Evolutionary conservation across 345 rosid species (phyloP), one percentile per base, ranked within the genome.

Genomic region (Rhizophora apiculata): DNA sequence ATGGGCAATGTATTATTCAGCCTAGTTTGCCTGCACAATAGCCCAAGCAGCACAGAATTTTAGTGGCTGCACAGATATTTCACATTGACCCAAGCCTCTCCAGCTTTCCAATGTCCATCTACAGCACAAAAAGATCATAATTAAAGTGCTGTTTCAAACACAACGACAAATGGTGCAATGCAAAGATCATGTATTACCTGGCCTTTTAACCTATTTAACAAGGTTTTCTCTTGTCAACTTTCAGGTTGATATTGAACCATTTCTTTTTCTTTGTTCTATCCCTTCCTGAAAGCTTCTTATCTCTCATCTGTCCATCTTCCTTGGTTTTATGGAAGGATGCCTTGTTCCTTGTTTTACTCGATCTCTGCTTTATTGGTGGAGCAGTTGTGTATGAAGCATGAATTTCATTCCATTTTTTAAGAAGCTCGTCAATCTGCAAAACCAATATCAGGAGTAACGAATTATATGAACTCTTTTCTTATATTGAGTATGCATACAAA

Each of bases 181-280:
- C 16, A 52, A 49, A 21, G 13, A 19, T 18, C 19, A 20, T 6
- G 22, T 31, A 43, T 15, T 31, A 21, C 2, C n/a, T 3, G 24
- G 31, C 58, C 29, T 64, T 58, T 34, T 76, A 78, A 83, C 78
- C 37, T 21, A 29, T 27, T 82, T 82, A 92, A 82, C 99, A 92
- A 73, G 93, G 86, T 80, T 96, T 96, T 85, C 92, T 85, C 89
- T 90, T 92, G 83, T 89, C 90, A 66, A 87, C 88, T 81, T 92
- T 92, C 77, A 88, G 67, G 62, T 81, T 91, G 79, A 92, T 78
- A 68, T 88, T 90, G 79, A 78, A 92, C 99, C 98, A 96, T 82
- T 70, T 92, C 86, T 88, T 95, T 79, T 86, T 95, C 92, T 80
- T 89, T 6, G 79, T 34, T 81, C 83, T 78, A 61, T 89, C 93